Evolutionary conservation across 1,139 yeast genomes (phyloP).

Genomic region (Protomyces lactucae-debilis): DNA sequence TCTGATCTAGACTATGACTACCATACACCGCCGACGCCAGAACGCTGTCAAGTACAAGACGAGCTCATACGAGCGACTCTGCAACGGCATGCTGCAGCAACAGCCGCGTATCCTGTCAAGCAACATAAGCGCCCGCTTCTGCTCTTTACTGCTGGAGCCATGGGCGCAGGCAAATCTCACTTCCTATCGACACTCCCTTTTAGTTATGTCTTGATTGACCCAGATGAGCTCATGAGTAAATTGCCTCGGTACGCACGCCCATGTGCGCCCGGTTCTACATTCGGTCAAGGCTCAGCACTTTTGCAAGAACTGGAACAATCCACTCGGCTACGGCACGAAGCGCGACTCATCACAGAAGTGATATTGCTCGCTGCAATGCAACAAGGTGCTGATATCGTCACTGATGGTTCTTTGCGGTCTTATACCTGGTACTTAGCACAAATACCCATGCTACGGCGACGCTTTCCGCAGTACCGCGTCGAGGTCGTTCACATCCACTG

Average conservation of each 20-base stretch:
- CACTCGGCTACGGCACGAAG: constrained; percentile 16
- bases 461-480: constrained; percentile 7
- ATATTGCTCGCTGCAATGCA: constrained; percentile 15
- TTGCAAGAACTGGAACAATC: constrained; percentile 2
- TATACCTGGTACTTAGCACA: constrained; percentile 16
- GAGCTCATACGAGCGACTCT: constrained; percentile 1
- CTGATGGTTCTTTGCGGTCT: constrained; percentile 19
- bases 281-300: neutral
- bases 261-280: neutral
- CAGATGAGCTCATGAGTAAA: constrained; percentile 20
- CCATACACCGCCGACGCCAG: constrained; percentile 1
- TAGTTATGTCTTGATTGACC: constrained; percentile 18
- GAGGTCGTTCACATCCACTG: constrained; percentile 22
- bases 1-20: constrained; percentile 9
- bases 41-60: constrained; percentile 12
- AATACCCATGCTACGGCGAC: constrained; percentile 4
- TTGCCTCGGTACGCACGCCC: constrained; percentile 7
- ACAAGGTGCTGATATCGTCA: constrained; percentile 4
- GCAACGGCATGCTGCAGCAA: neutral
- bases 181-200: constrained; percentile 12
- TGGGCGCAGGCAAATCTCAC: constrained; percentile 25
- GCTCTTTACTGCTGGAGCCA: constrained; percentile 22
- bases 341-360: constrained; percentile 17
- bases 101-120: neutral
- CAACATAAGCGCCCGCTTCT: neutral